phyloP scores from a whole-genome alignment of 2,329 filamentous ascomycete genomes.

The Claviceps cyperi region DNA sequence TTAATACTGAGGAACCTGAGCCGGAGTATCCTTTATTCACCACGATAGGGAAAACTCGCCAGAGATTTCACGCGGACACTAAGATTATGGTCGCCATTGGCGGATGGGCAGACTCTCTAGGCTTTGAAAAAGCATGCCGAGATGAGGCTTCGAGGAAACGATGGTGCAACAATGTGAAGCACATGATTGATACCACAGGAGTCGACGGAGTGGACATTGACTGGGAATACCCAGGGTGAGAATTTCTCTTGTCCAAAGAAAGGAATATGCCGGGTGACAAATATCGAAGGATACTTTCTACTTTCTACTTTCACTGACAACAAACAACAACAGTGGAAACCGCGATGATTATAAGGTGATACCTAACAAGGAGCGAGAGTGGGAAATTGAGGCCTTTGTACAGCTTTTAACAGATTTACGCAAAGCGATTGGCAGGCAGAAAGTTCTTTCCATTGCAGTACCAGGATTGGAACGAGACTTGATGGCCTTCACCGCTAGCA shows the following conservation, averaged over 20 bases:
- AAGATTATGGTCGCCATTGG: constrained; percentile 59
- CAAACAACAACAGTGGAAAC: constrained; percentile 37
- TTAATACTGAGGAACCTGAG: constrained; percentile 28
- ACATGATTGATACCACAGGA: constrained; percentile 45
- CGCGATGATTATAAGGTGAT: constrained; percentile 53
- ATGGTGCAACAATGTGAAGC: constrained; percentile 50
- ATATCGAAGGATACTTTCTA: background rate
- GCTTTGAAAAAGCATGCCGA: constrained; percentile 44
- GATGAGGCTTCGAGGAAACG: constrained; percentile 33
- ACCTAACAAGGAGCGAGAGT: constrained; percentile 43
- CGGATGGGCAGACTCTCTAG: constrained; percentile 56
- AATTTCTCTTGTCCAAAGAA: no score
- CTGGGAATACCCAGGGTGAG: constrained; percentile 46
- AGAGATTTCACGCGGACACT: constrained; percentile 33
- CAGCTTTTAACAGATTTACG: constrained; percentile 45
- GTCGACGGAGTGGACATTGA: constrained; percentile 54
- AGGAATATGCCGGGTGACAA: background rate
- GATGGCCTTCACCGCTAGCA: constrained; percentile 48
- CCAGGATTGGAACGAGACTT: constrained; percentile 51
- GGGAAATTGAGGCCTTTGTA: constrained; percentile 50
- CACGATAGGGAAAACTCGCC: constrained; percentile 31
- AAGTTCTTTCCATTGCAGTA: constrained; percentile 52
- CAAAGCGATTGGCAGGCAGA: constrained; percentile 37
- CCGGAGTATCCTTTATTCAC: constrained; percentile 38
- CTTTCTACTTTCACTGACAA: constrained; percentile 1